Evolutionary conservation across 1,284 basidiomycete genomes (phyloP).

Genomic region (Leccinum pachyderme): DNA sequence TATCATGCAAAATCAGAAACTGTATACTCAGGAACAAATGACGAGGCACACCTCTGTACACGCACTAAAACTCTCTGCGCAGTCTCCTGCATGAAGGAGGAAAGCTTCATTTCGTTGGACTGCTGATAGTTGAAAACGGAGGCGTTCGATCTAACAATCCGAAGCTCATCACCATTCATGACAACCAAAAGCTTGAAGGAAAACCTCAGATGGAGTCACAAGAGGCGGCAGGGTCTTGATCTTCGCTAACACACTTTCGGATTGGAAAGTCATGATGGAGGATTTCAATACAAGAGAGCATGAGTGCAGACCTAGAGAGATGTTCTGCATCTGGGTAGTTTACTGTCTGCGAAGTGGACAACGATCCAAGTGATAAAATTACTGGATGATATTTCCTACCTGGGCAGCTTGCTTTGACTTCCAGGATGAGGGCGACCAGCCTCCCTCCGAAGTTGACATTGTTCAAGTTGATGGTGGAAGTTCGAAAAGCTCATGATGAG

Average conservation of each 20-base stretch:
- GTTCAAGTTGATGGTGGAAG: background rate
- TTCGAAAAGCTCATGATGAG: background rate
- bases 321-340: constrained; percentile 37
- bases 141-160: constrained; percentile 72
- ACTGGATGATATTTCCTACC: constrained; percentile 29
- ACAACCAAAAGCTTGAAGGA: constrained; percentile 16
- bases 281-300: background rate
- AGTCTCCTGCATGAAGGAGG: constrained; percentile 95
- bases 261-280: background rate
- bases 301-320: constrained; percentile 34
- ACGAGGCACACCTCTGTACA: constrained; percentile 69
- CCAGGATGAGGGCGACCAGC: constrained; percentile 57
- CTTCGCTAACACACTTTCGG: constrained; percentile 72
- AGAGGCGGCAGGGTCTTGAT: constrained; percentile 79
- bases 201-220: constrained; percentile 85
- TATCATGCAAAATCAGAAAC: constrained; percentile 31
- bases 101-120: constrained; percentile 91
- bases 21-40: background rate
- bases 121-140: constrained; percentile 74
- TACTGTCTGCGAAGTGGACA: constrained; percentile 25
- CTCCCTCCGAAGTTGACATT: constrained; percentile 11
- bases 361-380: constrained; percentile 9
- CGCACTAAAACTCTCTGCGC: constrained; percentile 91
- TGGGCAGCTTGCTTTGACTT: constrained; percentile 50
- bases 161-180: constrained; percentile 9